Base-by-base conservation (phyloP, 257 asterid species). In the Gynochthodes officinalis region DNA sequence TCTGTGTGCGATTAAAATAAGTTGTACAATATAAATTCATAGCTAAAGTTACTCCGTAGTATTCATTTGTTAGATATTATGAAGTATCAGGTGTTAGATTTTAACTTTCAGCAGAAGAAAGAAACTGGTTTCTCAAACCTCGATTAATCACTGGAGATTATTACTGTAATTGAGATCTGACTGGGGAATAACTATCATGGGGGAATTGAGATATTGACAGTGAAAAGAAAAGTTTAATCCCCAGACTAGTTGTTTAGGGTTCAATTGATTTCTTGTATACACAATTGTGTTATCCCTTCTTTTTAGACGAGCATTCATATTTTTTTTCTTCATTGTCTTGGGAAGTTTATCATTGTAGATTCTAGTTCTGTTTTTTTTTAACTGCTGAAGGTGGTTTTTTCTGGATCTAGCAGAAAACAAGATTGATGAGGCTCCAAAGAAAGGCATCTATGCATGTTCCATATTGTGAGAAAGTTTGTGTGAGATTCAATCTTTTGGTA, bases 381-480 rank as follows among this genome's bases (percentile, higher is more conserved):
- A n/a, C n/a, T n/a, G n/a, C n/a, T n/a, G n/a, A n/a, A n/a, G n/a
- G n/a, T n/a, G n/a, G n/a, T n/a, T n/a, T n/a, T n/a, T n/a, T n/a
- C n/a, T n/a, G n/a, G n/a, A n/a, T n/a, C n/a, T n/a, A n/a, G n/a
- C n/a, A n/a, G n/a, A n/a, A n/a, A n/a, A n/a, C n/a, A n/a, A n/a
- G n/a, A n/a, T n/a, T n/a, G n/a, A n/a, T n/a, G n/a, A n/a, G n/a
- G n/a, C n/a, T n/a, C n/a, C n/a, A 25, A 81, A 79, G 75, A 80
- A 76, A 79, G 80, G 74, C 66, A 60, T 75, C 33, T 85, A 87
- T 70, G 77, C 84, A 0, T 85, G 89, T 72, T 71, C 87, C 73
- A 79, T 85, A 78, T 77, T 85, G 86, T 85, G 80, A 84, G 79
- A 42, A 75, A 68, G 80, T 71, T 75, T 37, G 74, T 49, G 57